phyloP scores from a whole-genome alignment of 2,329 filamentous ascomycete species.

The Cordyceps militaris region DNA sequence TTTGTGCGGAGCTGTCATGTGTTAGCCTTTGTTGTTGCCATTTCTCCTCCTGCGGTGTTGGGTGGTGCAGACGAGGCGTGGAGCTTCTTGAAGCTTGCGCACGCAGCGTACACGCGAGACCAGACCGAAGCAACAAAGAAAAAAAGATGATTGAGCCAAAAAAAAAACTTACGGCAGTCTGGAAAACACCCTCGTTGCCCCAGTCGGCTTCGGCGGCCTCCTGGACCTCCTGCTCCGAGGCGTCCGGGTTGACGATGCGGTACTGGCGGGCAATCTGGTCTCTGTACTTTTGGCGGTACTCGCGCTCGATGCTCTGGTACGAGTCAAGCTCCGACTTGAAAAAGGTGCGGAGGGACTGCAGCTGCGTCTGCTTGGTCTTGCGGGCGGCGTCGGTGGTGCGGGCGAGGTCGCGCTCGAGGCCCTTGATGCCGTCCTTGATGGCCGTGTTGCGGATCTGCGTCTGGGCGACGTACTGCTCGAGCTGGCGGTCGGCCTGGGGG shows the following conservation, averaged over 20 bases:
- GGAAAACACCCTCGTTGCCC: constrained; percentile 74
- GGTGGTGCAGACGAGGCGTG: background rate
- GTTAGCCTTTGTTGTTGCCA: background rate
- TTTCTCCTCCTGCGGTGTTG: background rate
- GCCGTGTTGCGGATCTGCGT: constrained; percentile 67
- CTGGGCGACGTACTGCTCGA: constrained; percentile 61
- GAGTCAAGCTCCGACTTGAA: constrained; percentile 66
- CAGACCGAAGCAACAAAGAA: background rate
- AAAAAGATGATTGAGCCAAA: background rate
- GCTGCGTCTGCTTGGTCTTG: constrained; percentile 61
- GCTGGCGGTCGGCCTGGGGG: constrained; percentile 44
- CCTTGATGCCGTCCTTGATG: constrained; percentile 74
- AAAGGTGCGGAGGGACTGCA: constrained; percentile 60
- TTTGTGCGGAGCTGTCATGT: constrained; percentile 60
- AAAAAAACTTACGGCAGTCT: constrained; percentile 58
- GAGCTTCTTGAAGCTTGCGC: background rate
- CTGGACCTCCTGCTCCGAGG: constrained; percentile 64
- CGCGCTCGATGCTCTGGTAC: constrained; percentile 64
- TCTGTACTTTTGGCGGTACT: constrained; percentile 63
- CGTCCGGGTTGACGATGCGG: constrained; percentile 78
- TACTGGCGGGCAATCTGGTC: constrained; percentile 82
- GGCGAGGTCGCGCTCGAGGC: constrained; percentile 62
- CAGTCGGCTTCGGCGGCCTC: constrained; percentile 64
- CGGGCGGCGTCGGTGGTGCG: constrained; percentile 55
- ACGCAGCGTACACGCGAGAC: background rate